Conservation (phyloP, 2,329 filamentous ascomycete species). For the Emericellopsis cladophorae region DNA sequence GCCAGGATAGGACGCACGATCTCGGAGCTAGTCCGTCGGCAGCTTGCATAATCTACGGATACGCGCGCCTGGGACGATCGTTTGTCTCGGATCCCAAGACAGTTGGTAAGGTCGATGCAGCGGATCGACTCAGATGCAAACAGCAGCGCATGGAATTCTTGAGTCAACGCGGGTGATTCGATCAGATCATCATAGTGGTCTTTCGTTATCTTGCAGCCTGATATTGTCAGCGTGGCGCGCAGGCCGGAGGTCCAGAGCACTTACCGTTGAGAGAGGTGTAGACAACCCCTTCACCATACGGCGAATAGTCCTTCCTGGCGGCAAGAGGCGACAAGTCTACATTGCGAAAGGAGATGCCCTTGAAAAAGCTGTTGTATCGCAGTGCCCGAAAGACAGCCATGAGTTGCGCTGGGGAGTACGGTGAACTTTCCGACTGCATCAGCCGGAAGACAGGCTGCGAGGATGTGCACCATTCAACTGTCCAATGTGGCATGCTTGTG, state of each 20-base stretch:
- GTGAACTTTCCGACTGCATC: conserved; percentile 23
- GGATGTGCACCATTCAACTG: conserved; percentile 27
- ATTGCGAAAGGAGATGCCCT: conserved; percentile 40
- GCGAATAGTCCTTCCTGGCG: conserved; percentile 27
- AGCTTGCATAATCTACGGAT: conserved; percentile 6
- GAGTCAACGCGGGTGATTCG: conserved; percentile 36
- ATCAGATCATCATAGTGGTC: conserved; percentile 34
- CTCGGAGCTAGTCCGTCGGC: conserved; percentile 19
- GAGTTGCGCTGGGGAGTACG: conserved; percentile 37
- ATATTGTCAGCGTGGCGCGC: background rate
- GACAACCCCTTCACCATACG: conserved; percentile 31
- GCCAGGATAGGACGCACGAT: conserved; percentile 35
- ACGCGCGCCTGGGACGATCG: background rate
- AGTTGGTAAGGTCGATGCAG: conserved; percentile 38
- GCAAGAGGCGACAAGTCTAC: conserved; percentile 31
- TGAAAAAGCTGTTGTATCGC: conserved; percentile 47
- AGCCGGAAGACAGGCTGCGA: conserved; percentile 40
- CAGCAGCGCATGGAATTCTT: conserved; percentile 42
- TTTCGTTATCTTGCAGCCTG: conserved; percentile 32
- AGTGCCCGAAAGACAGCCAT: conserved; percentile 43
- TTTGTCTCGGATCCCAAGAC: conserved; percentile 15
- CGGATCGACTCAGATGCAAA: conserved; percentile 43
- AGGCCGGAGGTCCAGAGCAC: conserved; percentile 3
- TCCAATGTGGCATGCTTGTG: conserved; percentile 38
- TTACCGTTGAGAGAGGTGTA: conserved; percentile 40